Percentiles rank a stretch among this genome's conserved stretches.
These are phyloP conservation scores for Gracilaria domingensis DNA, from an alignment of 23 red algal genomes.

Conservation along the genomic window DNA sequence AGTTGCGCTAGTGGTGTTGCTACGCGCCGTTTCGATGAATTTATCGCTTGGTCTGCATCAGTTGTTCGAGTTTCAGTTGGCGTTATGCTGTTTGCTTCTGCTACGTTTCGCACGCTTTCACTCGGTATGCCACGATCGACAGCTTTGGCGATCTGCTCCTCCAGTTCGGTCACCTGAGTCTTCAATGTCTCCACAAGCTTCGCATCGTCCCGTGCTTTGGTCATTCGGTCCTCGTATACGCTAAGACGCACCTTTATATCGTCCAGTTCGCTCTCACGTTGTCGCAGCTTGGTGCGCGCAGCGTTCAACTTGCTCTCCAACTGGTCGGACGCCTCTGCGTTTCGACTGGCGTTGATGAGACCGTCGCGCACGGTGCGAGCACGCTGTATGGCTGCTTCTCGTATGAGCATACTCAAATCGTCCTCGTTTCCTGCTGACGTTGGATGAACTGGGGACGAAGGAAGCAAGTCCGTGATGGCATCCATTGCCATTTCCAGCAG, in stretches of 20 bases:
- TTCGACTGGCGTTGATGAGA: slow-evolving; percentile 27
- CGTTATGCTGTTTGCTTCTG: slow-evolving; percentile 5
- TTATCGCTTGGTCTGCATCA: not conserved
- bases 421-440: not conserved
- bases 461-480: slow-evolving; percentile 10
- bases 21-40: not conserved
- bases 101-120: not conserved
- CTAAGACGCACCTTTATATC: slow-evolving; percentile 22
- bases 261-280: slow-evolving; percentile 24
- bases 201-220: slow-evolving; percentile 11
- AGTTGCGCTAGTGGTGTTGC: slow-evolving; percentile 31
- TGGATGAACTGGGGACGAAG: not conserved
- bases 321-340: not conserved
- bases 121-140: not conserved
- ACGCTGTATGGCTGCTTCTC: not conserved
- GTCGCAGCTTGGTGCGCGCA: slow-evolving; percentile 15
- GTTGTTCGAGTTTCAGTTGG: not conserved
- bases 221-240: slow-evolving; percentile 36
- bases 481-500: slow-evolving; percentile 25
- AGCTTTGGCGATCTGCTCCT: slow-evolving; percentile 2
- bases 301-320: slow-evolving; percentile 9
- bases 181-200: slow-evolving; percentile 34
- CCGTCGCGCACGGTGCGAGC: not conserved
- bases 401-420: not conserved
- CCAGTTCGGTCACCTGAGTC: slow-evolving; percentile 16